phyloP scores from a whole-genome alignment of 305 asterid genomes.

The Solanum hybrid region DNA sequence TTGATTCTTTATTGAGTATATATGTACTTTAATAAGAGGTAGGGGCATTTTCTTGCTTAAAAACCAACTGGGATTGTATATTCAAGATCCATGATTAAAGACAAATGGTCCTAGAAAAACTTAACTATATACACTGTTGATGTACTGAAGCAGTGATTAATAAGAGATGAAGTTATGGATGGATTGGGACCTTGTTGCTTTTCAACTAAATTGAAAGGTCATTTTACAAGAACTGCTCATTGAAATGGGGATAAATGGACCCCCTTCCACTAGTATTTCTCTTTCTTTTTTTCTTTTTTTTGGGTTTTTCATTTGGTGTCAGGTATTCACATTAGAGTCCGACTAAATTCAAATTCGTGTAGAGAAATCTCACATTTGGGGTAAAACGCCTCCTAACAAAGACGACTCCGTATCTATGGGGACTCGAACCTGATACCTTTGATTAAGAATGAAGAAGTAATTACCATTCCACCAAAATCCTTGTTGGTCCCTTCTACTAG shows the following conservation, averaged over 20 bases:
- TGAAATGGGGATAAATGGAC: neutral
- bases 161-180: neutral
- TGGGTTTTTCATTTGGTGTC: neutral
- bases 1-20: neutral
- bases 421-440: neutral
- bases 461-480: too few species aligned
- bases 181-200: neutral
- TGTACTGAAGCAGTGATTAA: neutral
- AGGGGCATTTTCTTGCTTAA: neutral
- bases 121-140: neutral
- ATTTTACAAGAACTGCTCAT: neutral
- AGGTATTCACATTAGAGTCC: too few species aligned
- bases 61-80: neutral
- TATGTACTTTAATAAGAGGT: neutral
- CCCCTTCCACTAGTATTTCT: neutral
- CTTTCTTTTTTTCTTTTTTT: too few species aligned
- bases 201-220: neutral
- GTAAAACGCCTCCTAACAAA: neutral
- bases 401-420: too few species aligned
- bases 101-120: neutral
- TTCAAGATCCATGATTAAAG: neutral
- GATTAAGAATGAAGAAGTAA: fast-evolving
- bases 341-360: neutral
- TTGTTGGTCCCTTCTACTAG: neutral
- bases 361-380: neutral